phyloP scores from a whole-genome alignment of 1,139 yeast genomes.

The Diutina pseudorugosa region DNA sequence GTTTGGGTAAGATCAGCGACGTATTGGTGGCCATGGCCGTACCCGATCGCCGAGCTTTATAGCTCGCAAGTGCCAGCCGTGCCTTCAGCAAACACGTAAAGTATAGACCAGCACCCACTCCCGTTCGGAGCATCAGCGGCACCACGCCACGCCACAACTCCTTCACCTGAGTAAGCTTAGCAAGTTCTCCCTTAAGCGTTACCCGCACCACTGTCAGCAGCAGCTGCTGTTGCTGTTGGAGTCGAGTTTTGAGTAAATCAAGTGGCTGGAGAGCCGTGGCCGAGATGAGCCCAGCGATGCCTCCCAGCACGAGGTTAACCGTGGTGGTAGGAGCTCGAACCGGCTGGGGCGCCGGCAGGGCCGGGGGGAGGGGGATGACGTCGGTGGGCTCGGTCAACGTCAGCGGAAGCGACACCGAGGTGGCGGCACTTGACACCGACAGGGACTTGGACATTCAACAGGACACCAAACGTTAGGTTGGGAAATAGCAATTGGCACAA shows the following conservation, averaged over 20 bases:
- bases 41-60: constrained; percentile 9
- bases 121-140: constrained; percentile 82
- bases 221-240: constrained; percentile 51
- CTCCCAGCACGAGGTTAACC: constrained; percentile 69
- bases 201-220: constrained; percentile 18
- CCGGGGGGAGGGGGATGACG: constrained; percentile 6
- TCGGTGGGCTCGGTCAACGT: not conserved
- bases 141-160: constrained; percentile 89
- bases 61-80: constrained; percentile 39
- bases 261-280: constrained; percentile 80
- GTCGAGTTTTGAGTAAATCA: constrained; percentile 77
- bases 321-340: not conserved
- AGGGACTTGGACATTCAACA: constrained; percentile 5
- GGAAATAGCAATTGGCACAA: too few species aligned
- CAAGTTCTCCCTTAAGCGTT: constrained; percentile 26
- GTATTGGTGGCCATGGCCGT: not conserved
- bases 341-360: not conserved
- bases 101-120: constrained; percentile 83
- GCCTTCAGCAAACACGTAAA: constrained; percentile 57
- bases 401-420: not conserved
- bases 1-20: constrained; percentile 45
- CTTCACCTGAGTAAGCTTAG: constrained; percentile 30
- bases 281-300: constrained; percentile 75
- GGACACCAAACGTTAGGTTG: not conserved
- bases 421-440: not conserved